Percentiles rank a stretch among this genome's conserved stretches.
Evolutionary conservation across 257 asterid genomes (phyloP).

Genomic region (Henckelia pumila): DNA sequence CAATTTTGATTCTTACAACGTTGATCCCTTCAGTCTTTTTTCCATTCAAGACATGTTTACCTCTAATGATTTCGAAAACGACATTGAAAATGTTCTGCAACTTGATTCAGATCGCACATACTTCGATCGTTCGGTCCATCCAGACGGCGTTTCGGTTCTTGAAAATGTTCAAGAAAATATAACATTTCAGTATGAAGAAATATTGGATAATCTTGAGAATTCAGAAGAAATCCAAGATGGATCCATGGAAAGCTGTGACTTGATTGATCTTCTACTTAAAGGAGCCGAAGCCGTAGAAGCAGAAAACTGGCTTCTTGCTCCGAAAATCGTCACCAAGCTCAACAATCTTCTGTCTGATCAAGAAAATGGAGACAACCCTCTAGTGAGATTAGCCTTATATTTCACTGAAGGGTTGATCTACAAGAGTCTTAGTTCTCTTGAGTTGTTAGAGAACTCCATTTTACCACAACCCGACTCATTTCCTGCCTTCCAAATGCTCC

Average conservation of each 20-base stretch:
- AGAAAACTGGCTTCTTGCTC: conserved; percentile 31
- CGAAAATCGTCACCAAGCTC: conserved; percentile 29
- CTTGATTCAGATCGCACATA: conserved; percentile 14
- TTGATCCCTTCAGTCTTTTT: conserved; percentile 1
- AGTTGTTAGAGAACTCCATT: neutral
- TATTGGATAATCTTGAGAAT: neutral
- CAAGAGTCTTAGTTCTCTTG: conserved; percentile 17
- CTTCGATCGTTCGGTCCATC: conserved; percentile 18
- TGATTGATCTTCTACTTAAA: conserved; percentile 32
- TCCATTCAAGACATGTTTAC: conserved; percentile 20
- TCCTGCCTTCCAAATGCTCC: conserved; percentile 38
- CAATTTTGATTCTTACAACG: conserved; percentile 21
- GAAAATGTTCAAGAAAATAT: neutral
- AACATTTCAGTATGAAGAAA: neutral
- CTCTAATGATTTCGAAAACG: conserved; percentile 18
- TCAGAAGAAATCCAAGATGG: conserved; percentile 25
- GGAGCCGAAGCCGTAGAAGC: conserved; percentile 44
- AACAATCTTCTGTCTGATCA: conserved; percentile 26
- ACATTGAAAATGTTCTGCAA: conserved; percentile 24
- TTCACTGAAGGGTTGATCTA: conserved; percentile 33
- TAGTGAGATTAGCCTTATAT: conserved; percentile 34
- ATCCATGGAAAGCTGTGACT: conserved; percentile 32
- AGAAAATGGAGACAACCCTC: conserved; percentile 25
- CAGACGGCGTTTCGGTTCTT: neutral
- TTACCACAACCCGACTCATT: conserved; percentile 2